Conservation (phyloP, 2,329 filamentous ascomycete genomes). For the Penicillium corylophilum region DNA sequence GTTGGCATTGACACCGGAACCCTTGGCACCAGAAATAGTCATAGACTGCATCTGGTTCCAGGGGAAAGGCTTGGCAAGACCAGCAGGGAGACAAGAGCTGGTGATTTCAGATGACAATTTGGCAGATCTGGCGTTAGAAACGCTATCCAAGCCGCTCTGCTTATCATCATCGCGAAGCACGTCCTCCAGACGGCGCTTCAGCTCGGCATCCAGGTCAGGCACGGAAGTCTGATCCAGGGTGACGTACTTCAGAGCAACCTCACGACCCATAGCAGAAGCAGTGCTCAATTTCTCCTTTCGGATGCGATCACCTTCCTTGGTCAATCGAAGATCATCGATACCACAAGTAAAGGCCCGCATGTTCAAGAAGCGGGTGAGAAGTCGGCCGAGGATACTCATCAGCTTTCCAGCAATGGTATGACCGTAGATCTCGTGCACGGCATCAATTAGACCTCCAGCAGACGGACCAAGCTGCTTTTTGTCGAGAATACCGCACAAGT, state of each 20-base stretch:
- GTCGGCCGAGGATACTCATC: conserved; percentile 81
- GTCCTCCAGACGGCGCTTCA: conserved; percentile 78
- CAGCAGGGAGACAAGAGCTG: conserved; percentile 72
- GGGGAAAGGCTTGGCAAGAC: conserved; percentile 87
- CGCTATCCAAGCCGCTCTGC: conserved; percentile 82
- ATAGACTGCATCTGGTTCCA: conserved; percentile 99
- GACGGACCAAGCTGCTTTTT: conserved; percentile 92
- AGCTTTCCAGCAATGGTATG: conserved; percentile 81
- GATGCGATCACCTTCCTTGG: conserved; percentile 69
- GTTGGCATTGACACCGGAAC: conserved; percentile 88
- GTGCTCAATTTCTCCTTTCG: conserved; percentile 67
- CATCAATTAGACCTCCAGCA: conserved; percentile 83
- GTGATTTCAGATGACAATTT: conserved; percentile 77
- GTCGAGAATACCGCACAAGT: conserved; percentile 88
- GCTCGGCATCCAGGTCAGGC: conserved; percentile 65
- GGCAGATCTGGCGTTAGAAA: conserved; percentile 72
- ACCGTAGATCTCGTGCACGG: conserved; percentile 90
- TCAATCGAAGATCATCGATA: conserved; percentile 91
- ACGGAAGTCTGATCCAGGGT: conserved; percentile 68
- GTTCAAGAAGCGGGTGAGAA: conserved; percentile 84
- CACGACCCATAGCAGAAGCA: conserved; percentile 68
- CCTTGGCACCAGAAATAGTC: conserved; percentile 96
- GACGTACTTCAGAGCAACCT: conserved; percentile 85
- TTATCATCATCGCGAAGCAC: conserved; percentile 89
- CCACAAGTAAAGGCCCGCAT: conserved; percentile 97